These are phyloP conservation scores for Peronospora tabacina DNA, from an alignment of 352 stramenopile species.

Conservation along the genomic window DNA sequence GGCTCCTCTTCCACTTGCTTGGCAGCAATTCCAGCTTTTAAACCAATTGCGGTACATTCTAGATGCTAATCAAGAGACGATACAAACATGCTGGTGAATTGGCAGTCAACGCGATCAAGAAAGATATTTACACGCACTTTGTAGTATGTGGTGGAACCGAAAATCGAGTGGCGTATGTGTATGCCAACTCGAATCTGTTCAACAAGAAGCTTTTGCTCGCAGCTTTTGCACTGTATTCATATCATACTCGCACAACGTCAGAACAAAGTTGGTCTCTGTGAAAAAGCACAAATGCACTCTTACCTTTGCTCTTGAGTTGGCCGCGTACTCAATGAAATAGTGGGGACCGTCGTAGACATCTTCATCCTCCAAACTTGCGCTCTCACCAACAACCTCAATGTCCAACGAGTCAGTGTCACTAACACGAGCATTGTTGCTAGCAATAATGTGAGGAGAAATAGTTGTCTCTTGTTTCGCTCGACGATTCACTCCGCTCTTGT, in stretches of 20 bases:
- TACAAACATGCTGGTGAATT: conserved; percentile 2
- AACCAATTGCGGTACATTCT: conserved; percentile 25
- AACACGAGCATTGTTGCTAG: conserved; percentile 2
- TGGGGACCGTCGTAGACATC: conserved; percentile 40
- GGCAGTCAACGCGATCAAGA: background rate
- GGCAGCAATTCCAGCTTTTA: conserved; percentile 11
- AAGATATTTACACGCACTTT: conserved; percentile 39
- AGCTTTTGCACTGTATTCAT: conserved; percentile 60
- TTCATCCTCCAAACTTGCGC: conserved; percentile 24
- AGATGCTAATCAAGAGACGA: conserved; percentile 25
- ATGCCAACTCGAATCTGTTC: conserved; percentile 48
- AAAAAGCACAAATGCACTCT: background rate
- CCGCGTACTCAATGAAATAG: conserved; percentile 66
- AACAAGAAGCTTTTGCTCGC: conserved; percentile 49
- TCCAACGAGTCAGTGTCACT: conserved; percentile 32
- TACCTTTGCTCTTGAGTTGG: conserved; percentile 54
- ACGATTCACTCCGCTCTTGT: conserved; percentile 7
- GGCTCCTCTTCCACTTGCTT: conserved; percentile 14
- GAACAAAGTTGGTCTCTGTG: background rate
- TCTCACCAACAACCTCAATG: conserved; percentile 30
- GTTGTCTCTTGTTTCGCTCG: conserved; percentile 2
- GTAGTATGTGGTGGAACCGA: conserved; percentile 71
- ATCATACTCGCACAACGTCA: conserved; percentile 5
- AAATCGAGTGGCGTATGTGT: conserved; percentile 66
- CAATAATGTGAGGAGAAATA: background rate